These are phyloP conservation scores for Fusarium neocosmosporiellum DNA, from an alignment of 2,329 filamentous ascomycete genomes.

Conservation along the genomic window DNA sequence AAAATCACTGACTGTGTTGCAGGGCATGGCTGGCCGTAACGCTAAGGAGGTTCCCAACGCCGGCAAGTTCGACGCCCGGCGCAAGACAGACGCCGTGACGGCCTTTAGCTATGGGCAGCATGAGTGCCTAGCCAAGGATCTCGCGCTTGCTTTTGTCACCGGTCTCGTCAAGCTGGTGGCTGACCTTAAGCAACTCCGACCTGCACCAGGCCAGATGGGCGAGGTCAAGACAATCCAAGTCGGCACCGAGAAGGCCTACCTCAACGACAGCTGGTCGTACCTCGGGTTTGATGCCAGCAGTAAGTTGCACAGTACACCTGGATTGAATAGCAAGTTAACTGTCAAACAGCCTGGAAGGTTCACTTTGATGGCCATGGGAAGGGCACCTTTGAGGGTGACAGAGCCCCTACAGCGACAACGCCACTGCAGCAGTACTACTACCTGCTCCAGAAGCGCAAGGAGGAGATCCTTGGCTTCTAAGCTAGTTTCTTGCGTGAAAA, in stretches of 20 bases:
- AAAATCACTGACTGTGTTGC: conserved; percentile 18
- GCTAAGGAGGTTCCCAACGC: conserved; percentile 51
- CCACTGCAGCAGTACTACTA: conserved; percentile 50
- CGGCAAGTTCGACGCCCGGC: conserved; percentile 55
- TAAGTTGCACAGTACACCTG: conserved; percentile 45
- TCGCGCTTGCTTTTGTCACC: conserved; percentile 54
- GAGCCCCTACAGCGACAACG: conserved; percentile 35
- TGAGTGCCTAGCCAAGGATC: conserved; percentile 56
- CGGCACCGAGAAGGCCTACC: conserved; percentile 54
- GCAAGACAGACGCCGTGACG: conserved; percentile 53
- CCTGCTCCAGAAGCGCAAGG: conserved; percentile 49
- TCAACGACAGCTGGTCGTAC: conserved; percentile 62
- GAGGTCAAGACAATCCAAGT: conserved; percentile 57
- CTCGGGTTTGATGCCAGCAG: conserved; percentile 58
- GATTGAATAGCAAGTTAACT: conserved; percentile 30
- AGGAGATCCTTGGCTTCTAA: conserved; percentile 27
- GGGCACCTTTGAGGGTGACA: conserved; percentile 49
- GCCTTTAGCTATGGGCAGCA: conserved; percentile 60
- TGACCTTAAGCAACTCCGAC: conserved; percentile 57
- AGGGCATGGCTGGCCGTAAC: conserved; percentile 55
- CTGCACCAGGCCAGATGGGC: conserved; percentile 59
- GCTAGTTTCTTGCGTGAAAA: neutral
- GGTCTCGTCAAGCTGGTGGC: conserved; percentile 57
- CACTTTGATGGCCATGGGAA: conserved; percentile 54
- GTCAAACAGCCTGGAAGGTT: conserved; percentile 45